phyloP scores from a whole-genome alignment of 208 protist species.

The Crithidia brevicula region DNA sequence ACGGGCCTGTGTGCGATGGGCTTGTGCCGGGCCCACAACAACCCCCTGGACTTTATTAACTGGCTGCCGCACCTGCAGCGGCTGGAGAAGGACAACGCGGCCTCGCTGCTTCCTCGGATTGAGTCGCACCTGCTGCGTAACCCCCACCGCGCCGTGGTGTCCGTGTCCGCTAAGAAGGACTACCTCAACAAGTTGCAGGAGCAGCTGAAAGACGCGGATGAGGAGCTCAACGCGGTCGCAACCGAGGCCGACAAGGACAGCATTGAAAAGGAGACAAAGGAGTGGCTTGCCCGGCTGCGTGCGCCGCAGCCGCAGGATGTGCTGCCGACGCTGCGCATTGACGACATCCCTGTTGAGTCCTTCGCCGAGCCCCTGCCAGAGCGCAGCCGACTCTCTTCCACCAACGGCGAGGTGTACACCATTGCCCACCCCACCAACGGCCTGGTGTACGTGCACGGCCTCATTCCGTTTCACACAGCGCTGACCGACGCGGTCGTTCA shows the following conservation, averaged over 20 bases:
- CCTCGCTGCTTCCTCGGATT: conserved; percentile 71
- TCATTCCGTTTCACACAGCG: conserved; percentile 64
- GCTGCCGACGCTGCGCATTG: conserved; percentile 79
- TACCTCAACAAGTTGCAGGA: conserved; percentile 71
- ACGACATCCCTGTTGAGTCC: conserved; percentile 75
- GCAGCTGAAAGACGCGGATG: conserved; percentile 57
- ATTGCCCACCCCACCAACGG: conserved; percentile 85
- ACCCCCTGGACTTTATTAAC: conserved; percentile 87
- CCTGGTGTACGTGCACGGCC: conserved; percentile 90
- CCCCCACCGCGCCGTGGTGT: conserved; percentile 62
- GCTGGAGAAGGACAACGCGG: conserved; percentile 59
- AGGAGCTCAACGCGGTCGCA: conserved; percentile 57
- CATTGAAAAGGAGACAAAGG: conserved; percentile 64
- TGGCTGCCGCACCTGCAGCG: conserved; percentile 80
- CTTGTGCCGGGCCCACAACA: conserved; percentile 70
- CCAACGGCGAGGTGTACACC: conserved; percentile 41
- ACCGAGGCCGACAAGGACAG: conserved; percentile 57
- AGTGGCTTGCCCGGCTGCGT: conserved; percentile 70
- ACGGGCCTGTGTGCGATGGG: conserved; percentile 74
- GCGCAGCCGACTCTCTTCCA: conserved; percentile 19
- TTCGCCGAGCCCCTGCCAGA: conserved; percentile 80
- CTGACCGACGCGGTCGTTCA: conserved; percentile 37
- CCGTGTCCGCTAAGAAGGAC: conserved; percentile 71
- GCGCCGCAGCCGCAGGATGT: conserved; percentile 68
- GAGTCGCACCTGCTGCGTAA: conserved; percentile 73